Percentiles rank a stretch among this genome's conserved stretches.
Conservation (phyloP, 805 yeast species). For the Candida ulmi region DNA sequence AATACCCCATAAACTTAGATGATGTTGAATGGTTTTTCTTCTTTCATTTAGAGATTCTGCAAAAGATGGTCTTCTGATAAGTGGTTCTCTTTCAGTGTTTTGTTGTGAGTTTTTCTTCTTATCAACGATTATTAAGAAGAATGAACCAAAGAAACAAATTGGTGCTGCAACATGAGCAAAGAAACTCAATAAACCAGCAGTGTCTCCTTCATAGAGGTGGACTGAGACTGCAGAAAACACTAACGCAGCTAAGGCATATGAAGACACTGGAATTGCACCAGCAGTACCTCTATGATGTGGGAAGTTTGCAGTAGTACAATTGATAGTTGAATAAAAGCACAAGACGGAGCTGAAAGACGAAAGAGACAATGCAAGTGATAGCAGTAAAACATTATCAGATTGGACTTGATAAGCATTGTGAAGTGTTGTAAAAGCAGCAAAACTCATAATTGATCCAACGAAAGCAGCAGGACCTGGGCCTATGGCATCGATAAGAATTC, state of each 20-base stretch:
- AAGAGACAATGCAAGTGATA: conserved; percentile 43
- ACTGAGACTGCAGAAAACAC: conserved; percentile 56
- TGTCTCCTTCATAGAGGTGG: conserved; percentile 42
- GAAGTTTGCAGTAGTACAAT: conserved; percentile 48
- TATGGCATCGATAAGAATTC: conserved; percentile 54
- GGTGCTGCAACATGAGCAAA: conserved; percentile 44
- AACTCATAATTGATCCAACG: conserved; percentile 50
- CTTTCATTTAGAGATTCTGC: conserved; percentile 7
- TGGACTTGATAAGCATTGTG: conserved; percentile 39
- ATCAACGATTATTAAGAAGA: conserved; percentile 22
- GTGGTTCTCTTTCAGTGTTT: conserved; percentile 1
- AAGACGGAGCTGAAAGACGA: conserved; percentile 65
- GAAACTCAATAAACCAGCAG: conserved; percentile 51
- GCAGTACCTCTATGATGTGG: conserved; percentile 54
- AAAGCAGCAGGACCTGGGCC: conserved; percentile 52
- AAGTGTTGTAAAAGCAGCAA: conserved; percentile 48
- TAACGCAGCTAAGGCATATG: conserved; percentile 66
- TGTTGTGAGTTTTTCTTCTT: conserved; percentile 3
- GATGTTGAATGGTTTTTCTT: conserved; percentile 16
- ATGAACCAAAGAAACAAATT: conserved; percentile 27
- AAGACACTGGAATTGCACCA: conserved; percentile 24
- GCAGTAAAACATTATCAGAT: conserved; percentile 32
- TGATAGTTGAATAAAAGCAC: conserved; percentile 53
- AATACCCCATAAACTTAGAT: conserved; percentile 23
- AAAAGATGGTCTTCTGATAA: conserved; percentile 7